Evolutionary conservation across 371 early-diverging fungal species (phyloP).

Genomic region (Conidiobolus incongruus): DNA sequence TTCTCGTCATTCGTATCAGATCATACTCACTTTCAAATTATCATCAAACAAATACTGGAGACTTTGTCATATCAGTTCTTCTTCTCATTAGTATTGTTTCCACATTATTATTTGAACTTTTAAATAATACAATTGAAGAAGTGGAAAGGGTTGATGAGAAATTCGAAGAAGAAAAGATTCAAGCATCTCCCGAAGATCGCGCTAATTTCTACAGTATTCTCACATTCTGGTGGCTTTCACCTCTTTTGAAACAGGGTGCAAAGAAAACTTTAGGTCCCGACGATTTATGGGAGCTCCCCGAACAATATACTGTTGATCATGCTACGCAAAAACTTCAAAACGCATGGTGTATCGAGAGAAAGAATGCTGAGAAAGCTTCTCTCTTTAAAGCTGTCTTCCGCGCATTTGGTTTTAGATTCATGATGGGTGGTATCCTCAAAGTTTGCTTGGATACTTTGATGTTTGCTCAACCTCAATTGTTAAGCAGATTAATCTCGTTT

Average conservation of each 20-base stretch:
- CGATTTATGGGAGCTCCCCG: slow-evolving; percentile 52
- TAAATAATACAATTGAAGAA: too few relatives aligned
- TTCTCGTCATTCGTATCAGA: too few relatives aligned
- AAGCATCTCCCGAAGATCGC: slow-evolving; percentile 43
- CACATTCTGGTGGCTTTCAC: slow-evolving; percentile 81
- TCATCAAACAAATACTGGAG: too few relatives aligned
- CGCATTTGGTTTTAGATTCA: slow-evolving; percentile 42
- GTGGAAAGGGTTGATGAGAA: too few relatives aligned
- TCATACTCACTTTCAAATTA: too few relatives aligned
- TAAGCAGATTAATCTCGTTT: slow-evolving; percentile 50
- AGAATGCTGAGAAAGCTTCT: slow-evolving; percentile 19
- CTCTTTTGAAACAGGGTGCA: slow-evolving; percentile 62
- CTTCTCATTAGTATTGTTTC: too few relatives aligned
- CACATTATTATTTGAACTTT: too few relatives aligned
- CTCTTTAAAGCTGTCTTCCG: slow-evolving; percentile 32
- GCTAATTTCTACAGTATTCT: slow-evolving; percentile 69
- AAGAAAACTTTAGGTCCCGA: slow-evolving; percentile 44
- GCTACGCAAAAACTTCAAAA: slow-evolving; percentile 38
- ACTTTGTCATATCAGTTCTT: too few relatives aligned
- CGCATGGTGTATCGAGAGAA: slow-evolving; percentile 24
- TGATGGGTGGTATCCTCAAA: slow-evolving; percentile 57
- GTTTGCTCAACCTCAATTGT: slow-evolving; percentile 67
- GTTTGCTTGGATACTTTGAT: slow-evolving; percentile 48
- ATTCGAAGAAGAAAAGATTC: slow-evolving; percentile 13
- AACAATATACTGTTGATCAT: slow-evolving; percentile 32